Evolutionary conservation across 805 yeast genomes (phyloP), one percentile per base, ranked within the genome.

Genomic region (Wickerhamomyces hampshirensis): DNA sequence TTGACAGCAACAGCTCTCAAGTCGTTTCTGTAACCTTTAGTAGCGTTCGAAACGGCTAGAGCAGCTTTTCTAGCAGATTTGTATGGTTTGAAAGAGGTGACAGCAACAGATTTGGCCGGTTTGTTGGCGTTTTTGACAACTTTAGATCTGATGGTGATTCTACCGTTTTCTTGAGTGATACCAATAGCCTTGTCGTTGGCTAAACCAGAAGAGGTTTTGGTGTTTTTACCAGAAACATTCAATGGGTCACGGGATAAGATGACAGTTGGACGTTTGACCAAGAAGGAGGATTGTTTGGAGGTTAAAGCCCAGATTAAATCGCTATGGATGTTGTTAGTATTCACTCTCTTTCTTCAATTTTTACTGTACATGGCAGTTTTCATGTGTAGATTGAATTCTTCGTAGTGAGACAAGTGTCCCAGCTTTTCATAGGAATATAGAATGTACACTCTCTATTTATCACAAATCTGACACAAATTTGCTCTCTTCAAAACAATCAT

Each of bases 271-370:
- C 70, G 61, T 68, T 69, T 70, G 46, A 71, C 73, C 40, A 71
- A 60, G 67, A 47, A 71, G 43, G 68, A 51, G 39, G 68, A 60
- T 65, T 70, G 61, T 49, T 59, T 51, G 50, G 71, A 68, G 62
- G 73, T 62, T 37, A 71, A 53, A 50, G 67, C 71, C 77, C 77
- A 71, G 64, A 71, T 56, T 41, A 71, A 64, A 50, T 71, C 77
- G 68, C 58, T 59, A 36, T n/a, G 18, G 15, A 12, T 6, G 5
- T 11, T 26, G 54, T 46, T 50, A 47, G 56, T 51, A 47, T 7
- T 2, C 10, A 11, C 6, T 33, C 24, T 19, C 7, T 21, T 21
- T 21, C 7, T 21, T 21, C 24, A 21, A 21, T 21, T 11, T 21
- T 21, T 7, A 11, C 24, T 21, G 7, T 21, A 11, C 10, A 8